A percentile compares a stretch with the other conserved stretches of the same genome.
Conservation (phyloP, 1,139 yeast species). For the Kluyveromyces sp. region DNA sequence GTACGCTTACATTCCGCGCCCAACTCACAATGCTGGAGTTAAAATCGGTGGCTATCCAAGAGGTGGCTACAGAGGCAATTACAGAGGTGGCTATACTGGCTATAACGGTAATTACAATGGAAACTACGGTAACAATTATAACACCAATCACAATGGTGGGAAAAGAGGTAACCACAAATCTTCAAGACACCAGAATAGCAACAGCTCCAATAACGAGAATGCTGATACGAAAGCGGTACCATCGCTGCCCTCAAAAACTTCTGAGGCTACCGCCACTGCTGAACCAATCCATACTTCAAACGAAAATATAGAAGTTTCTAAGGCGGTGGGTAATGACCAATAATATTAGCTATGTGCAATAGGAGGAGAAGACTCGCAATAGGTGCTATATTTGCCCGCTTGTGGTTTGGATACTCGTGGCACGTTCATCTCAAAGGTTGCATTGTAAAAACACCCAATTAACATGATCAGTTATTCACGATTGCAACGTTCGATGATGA, state of each 20-base stretch:
- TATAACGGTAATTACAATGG: slow-evolving; percentile 9
- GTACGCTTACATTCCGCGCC: slow-evolving; percentile 4
- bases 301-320: no score
- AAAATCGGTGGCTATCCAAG: slow-evolving; percentile 7
- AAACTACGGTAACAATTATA: neutral
- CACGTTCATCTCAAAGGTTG: no score
- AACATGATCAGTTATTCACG: no score
- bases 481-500: no score
- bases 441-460: no score
- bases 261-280: no score
- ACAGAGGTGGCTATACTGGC: slow-evolving; percentile 11
- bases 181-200: neutral
- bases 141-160: neutral
- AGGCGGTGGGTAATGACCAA: no score
- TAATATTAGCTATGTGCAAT: no score
- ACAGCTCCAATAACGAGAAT: neutral
- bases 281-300: no score
- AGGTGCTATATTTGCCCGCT: no score
- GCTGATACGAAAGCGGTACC: neutral
- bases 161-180: slow-evolving; percentile 1
- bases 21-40: neutral
- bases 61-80: slow-evolving; percentile 11
- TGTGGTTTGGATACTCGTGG: no score
- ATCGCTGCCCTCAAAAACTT: neutral
- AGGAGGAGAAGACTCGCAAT: no score